These are phyloP conservation scores for Trichothecium sympodiale DNA, from an alignment of 2,329 filamentous ascomycete genomes.

Conservation along the genomic window DNA sequence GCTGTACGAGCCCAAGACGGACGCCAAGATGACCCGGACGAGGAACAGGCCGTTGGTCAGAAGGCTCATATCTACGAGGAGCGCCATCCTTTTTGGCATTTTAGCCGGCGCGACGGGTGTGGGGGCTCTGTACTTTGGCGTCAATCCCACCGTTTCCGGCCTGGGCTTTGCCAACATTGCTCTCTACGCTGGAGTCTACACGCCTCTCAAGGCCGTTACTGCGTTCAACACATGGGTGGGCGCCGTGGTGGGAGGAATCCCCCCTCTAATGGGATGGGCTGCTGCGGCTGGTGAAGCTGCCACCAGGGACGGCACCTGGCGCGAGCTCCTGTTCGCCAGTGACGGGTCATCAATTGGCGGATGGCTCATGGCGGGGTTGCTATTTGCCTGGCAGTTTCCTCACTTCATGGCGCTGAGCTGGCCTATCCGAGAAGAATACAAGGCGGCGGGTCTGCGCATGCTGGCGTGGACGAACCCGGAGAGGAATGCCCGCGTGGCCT, in stretches of 20 bases:
- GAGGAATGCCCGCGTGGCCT: constrained; percentile 73
- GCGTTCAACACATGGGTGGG: constrained; percentile 92
- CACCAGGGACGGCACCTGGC: constrained; percentile 62
- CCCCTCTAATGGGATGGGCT: constrained; percentile 95
- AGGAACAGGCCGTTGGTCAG: constrained; percentile 82
- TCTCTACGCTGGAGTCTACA: constrained; percentile 87
- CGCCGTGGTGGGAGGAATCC: constrained; percentile 84
- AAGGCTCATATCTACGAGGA: constrained; percentile 58
- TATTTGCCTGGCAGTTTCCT: constrained; percentile 96
- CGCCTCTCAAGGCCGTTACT: constrained; percentile 78
- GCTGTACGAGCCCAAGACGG: constrained; percentile 84
- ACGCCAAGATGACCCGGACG: constrained; percentile 89
- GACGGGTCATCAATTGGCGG: constrained; percentile 60
- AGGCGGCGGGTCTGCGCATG: constrained; percentile 57
- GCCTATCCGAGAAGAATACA: constrained; percentile 83
- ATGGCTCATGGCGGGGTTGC: constrained; percentile 73
- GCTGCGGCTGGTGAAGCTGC: constrained; percentile 85
- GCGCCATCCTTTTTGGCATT: constrained; percentile 71
- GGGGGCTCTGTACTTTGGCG: constrained; percentile 70
- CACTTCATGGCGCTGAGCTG: constrained; percentile 95
- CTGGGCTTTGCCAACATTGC: constrained; percentile 77
- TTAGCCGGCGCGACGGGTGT: constrained; percentile 59
- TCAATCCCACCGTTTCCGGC: constrained; percentile 85
- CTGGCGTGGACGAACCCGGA: constrained; percentile 79
- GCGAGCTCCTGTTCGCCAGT: constrained; percentile 59